phyloP scores from a whole-genome alignment of 257 asterid genomes.

The Cruciata laevipes region DNA sequence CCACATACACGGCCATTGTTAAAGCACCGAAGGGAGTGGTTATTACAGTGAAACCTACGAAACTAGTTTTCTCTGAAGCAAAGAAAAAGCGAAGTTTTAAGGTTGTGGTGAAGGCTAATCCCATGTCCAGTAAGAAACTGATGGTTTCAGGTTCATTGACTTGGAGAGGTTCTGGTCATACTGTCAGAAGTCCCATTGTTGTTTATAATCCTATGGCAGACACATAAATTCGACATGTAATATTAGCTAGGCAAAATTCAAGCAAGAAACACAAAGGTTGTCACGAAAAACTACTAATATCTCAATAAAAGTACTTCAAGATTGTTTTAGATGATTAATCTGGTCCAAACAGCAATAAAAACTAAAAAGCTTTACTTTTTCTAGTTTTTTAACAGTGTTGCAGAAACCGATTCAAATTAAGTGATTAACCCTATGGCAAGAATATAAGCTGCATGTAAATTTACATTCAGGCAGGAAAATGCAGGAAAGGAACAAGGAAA shows the following conservation, averaged over 20 bases:
- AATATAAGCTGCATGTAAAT: slow-evolving; percentile 10
- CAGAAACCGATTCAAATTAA: no score
- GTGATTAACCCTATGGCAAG: slow-evolving; percentile 26
- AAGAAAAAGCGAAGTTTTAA: slow-evolving; percentile 52
- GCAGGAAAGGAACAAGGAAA: neutral
- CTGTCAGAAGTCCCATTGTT: slow-evolving; percentile 68
- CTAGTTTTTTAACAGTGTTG: neutral
- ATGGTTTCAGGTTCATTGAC: slow-evolving; percentile 57
- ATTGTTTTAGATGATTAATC: neutral
- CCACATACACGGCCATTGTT: slow-evolving; percentile 59
- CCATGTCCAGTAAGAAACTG: slow-evolving; percentile 21
- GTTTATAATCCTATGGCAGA: slow-evolving; percentile 39
- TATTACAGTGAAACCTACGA: slow-evolving; percentile 53
- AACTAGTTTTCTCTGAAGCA: slow-evolving; percentile 38
- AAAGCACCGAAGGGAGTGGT: slow-evolving; percentile 62
- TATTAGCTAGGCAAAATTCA: neutral
- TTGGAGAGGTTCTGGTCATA: slow-evolving; percentile 48
- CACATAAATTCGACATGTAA: slow-evolving; percentile 5
- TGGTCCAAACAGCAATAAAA: neutral
- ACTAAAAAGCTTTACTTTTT: neutral
- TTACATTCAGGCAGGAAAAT: neutral
- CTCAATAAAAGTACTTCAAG: neutral
- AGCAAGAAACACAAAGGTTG: neutral
- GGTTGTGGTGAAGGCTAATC: slow-evolving; percentile 69
- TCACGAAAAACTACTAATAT: neutral